These are phyloP conservation scores for Kodamaea arcana DNA, from an alignment of 1,139 yeast species.

Conservation along the genomic window DNA sequence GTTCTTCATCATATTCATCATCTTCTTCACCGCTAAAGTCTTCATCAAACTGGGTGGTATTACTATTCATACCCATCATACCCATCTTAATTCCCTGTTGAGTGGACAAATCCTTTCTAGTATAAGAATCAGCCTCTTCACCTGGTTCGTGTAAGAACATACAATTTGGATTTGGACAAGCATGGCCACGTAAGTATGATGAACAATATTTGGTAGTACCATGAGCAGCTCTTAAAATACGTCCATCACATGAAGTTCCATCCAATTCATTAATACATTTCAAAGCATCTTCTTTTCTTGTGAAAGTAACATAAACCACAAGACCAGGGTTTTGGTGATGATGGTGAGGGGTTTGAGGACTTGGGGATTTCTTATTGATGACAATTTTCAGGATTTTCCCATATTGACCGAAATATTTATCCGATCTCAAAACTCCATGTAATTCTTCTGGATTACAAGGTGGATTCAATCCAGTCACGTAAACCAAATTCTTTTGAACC, in stretches of 20 bases:
- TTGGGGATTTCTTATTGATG: constrained; percentile 73
- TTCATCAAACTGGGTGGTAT: constrained; percentile 9
- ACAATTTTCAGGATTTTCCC: constrained; percentile 95
- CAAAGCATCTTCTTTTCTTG: constrained; percentile 91
- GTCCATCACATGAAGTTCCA: constrained; percentile 91
- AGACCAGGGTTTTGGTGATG: constrained; percentile 67
- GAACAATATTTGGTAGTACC: constrained; percentile 99
- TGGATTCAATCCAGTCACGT: constrained; percentile 94
- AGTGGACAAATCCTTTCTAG: constrained; percentile 86
- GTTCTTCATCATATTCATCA: constrained; percentile 12
- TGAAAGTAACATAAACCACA: constrained; percentile 94
- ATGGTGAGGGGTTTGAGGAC: constrained; percentile 26
- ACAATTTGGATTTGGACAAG: constrained; percentile 98
- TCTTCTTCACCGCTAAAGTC: constrained; percentile 21
- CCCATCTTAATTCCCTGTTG: constrained; percentile 69
- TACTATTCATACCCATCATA: constrained; percentile 31
- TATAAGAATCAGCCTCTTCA: constrained; percentile 96
- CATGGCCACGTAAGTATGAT: constrained; percentile 87
- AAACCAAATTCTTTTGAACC: constrained; percentile 93
- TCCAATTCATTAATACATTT: constrained; percentile 90
- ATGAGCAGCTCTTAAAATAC: constrained; percentile 84
- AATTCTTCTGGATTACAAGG: constrained; percentile 87
- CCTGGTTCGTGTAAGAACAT: constrained; percentile 99
- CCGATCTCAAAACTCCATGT: constrained; percentile 79
- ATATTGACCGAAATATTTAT: constrained; percentile 94